Evolutionary conservation across 306 rosid species (phyloP).

Genomic region (Lathyrus aphaca): DNA sequence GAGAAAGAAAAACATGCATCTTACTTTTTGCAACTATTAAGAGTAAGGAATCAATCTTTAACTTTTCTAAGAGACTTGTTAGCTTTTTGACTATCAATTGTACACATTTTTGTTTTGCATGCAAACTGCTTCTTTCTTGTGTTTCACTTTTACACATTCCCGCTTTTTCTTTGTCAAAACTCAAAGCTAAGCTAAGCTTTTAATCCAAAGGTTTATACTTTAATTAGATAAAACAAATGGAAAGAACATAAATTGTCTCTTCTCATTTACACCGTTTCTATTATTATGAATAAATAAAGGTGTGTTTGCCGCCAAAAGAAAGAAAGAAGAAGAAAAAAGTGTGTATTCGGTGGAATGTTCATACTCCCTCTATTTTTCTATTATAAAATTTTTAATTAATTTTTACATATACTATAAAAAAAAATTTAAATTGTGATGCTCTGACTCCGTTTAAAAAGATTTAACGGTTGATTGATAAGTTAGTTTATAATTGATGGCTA

Average conservation of each 20-base stretch:
- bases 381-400: not conserved
- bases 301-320: not conserved
- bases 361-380: not conserved
- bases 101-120: constrained; percentile 48
- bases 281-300: not conserved
- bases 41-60: constrained; percentile 48
- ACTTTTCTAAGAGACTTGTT: constrained; percentile 54
- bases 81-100: constrained; percentile 77
- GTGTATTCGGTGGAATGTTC: constrained; percentile 5
- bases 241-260: not conserved
- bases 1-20: constrained; percentile 47
- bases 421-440: not conserved
- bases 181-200: constrained; percentile 39
- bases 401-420: too few relatives aligned
- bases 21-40: constrained; percentile 42
- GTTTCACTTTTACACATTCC: constrained; percentile 47
- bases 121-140: constrained; percentile 52
- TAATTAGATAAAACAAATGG: constrained; percentile 16
- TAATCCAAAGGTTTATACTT: constrained; percentile 3
- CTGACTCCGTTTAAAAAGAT: too few relatives aligned
- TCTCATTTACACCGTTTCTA: constrained; percentile 13
- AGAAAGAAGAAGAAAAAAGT: not conserved
- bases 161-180: constrained; percentile 42
- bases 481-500: too few relatives aligned
- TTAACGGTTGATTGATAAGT: too few relatives aligned